Evolutionary conservation across 1,284 basidiomycete species (phyloP).

Genomic region (Leccinum holopus): DNA sequence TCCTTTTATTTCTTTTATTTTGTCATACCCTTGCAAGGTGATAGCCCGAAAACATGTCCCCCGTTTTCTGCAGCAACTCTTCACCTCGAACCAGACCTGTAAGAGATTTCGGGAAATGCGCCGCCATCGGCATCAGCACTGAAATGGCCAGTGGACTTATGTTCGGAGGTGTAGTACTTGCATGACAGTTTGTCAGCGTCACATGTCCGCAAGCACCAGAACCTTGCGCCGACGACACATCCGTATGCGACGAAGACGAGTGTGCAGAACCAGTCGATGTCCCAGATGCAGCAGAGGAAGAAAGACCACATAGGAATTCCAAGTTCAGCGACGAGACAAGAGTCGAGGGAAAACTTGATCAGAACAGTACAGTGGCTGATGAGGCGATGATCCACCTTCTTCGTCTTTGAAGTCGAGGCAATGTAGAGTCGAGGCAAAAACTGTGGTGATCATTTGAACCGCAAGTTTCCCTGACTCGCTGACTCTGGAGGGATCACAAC

Average conservation of each 20-base stretch:
- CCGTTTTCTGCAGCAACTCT: conserved; percentile 25
- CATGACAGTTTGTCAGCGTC: conserved; percentile 32
- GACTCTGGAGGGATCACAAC: conserved; percentile 14
- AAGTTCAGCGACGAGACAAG: conserved; percentile 27
- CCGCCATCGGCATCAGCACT: background rate
- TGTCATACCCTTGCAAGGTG: background rate
- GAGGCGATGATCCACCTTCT: conserved; percentile 35
- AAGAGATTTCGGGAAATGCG: background rate
- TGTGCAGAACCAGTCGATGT: conserved; percentile 25
- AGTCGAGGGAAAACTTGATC: conserved; percentile 32
- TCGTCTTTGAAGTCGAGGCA: conserved; percentile 43
- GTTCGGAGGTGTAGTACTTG: conserved; percentile 32
- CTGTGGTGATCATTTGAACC: conserved; percentile 24
- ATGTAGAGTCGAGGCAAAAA: conserved; percentile 39
- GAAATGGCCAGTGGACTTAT: background rate
- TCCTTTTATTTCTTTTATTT: background rate
- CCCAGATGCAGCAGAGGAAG: conserved; percentile 26
- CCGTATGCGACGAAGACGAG: conserved; percentile 28
- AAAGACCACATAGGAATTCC: conserved; percentile 28
- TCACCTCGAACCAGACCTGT: conserved; percentile 31
- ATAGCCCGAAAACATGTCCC: conserved; percentile 18
- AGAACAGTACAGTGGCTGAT: conserved; percentile 38
- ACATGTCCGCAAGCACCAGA: conserved; percentile 23
- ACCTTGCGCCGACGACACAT: conserved; percentile 29
- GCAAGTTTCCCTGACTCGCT: conserved; percentile 27